A percentile compares a stretch with the other conserved stretches of the same genome.
Evolutionary conservation across 805 yeast species (phyloP).

Genomic region (Cyberlindnera mrakii): DNA sequence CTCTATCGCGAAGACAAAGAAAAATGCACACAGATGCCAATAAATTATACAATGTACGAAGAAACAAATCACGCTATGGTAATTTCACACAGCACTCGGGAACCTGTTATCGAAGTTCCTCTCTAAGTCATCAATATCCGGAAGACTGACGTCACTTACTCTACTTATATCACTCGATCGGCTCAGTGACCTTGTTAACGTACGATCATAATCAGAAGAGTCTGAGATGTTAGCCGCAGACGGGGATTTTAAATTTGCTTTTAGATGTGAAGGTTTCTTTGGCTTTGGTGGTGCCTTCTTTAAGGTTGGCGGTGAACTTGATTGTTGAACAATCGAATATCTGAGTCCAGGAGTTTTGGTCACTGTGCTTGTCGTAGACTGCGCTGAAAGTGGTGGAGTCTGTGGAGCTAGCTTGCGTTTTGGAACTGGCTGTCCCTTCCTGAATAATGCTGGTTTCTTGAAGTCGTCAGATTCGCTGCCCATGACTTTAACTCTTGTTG

Average conservation of each 20-base stretch:
- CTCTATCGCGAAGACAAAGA: too few relatives aligned
- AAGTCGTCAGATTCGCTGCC: slow-evolving; percentile 22
- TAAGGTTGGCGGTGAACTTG: slow-evolving; percentile 12
- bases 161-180: slow-evolving; percentile 3
- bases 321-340: slow-evolving; percentile 1
- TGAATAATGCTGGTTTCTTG: slow-evolving; percentile 19
- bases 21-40: too few relatives aligned
- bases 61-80: too few relatives aligned
- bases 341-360: slow-evolving; percentile 14
- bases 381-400: slow-evolving; percentile 22
- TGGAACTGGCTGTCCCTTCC: slow-evolving; percentile 12
- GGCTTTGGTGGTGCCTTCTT: slow-evolving; percentile 52
- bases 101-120: slow-evolving; percentile 49
- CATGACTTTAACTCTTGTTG: slow-evolving; percentile 2
- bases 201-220: slow-evolving; percentile 2
- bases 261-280: slow-evolving; percentile 51
- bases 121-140: slow-evolving; percentile 56
- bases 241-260: slow-evolving; percentile 20
- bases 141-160: slow-evolving; percentile 36
- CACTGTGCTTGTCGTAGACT: slow-evolving; percentile 22
- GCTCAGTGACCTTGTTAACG: slow-evolving; percentile 8
- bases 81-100: slow-evolving; percentile 47
- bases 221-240: neutral
- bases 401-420: slow-evolving; percentile 12
- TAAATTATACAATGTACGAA: too few relatives aligned